A percentile compares a stretch with the other conserved stretches of the same genome.
These are phyloP conservation scores for Helicocarpus griseus DNA, from an alignment of 2,329 filamentous ascomycete genomes.

Conservation along the genomic window DNA sequence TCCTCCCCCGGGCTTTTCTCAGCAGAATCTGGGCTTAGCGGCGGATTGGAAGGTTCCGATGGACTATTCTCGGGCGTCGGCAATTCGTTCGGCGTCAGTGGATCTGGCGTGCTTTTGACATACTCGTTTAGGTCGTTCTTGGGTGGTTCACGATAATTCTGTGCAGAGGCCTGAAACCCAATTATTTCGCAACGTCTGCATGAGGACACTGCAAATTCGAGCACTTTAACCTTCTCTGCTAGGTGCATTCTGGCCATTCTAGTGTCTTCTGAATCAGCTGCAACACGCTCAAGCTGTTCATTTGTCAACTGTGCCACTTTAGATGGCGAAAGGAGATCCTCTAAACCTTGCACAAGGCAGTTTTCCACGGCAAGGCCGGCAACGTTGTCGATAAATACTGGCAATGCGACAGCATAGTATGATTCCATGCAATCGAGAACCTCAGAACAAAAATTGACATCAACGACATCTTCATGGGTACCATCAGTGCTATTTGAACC, in stretches of 20 bases:
- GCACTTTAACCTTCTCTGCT: constrained; percentile 10
- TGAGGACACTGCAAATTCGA: constrained; percentile 10
- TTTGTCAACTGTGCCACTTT: constrained; percentile 24
- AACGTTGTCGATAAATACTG: constrained; percentile 30
- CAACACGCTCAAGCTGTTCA: constrained; percentile 17
- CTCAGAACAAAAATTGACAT: constrained; percentile 10
- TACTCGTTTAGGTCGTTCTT: constrained; percentile 5
- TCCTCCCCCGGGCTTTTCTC: background rate
- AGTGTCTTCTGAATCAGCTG: constrained; percentile 16
- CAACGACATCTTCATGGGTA: constrained; percentile 1
- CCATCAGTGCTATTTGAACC: constrained; percentile 3
- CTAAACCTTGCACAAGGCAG: constrained; percentile 27
- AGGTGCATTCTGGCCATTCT: constrained; percentile 6
- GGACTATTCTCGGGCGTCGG: constrained; percentile 1
- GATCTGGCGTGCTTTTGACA: constrained; percentile 1
- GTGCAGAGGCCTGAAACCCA: constrained; percentile 9
- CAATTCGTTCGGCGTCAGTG: constrained; percentile 2
- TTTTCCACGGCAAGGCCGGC: constrained; percentile 29
- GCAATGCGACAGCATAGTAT: constrained; percentile 19
- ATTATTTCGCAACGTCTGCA: constrained; percentile 14
- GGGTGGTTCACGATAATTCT: constrained; percentile 7
- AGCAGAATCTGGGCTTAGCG: background rate
- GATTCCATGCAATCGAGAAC: constrained; percentile 17
- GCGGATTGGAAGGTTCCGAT: background rate
- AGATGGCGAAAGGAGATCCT: constrained; percentile 23